Evolutionary conservation across 179 eudicot genomes (phyloP).

Genomic region (Gypsophila paniculata): DNA sequence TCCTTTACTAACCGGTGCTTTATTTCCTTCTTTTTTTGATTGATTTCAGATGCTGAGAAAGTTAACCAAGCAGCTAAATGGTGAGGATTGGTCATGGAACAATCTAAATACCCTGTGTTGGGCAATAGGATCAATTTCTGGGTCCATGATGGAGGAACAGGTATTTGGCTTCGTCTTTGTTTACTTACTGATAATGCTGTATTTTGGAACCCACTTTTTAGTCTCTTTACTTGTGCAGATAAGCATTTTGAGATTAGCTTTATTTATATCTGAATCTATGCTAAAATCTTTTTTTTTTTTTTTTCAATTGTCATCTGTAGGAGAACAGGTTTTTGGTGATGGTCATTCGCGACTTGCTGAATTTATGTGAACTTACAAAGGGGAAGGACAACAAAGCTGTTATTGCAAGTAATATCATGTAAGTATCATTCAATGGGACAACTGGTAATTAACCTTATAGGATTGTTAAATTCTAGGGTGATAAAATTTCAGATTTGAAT

Average conservation of each 20-base stretch:
- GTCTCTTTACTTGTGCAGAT: neutral
- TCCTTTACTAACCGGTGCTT: too few relatives aligned
- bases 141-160: conserved; percentile 99
- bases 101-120: conserved; percentile 95
- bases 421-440: conserved; percentile 23
- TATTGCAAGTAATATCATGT: conserved; percentile 99
- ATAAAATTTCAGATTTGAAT: conserved; percentile 1
- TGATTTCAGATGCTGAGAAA: conserved; percentile 74
- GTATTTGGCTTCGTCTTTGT: conserved; percentile 26
- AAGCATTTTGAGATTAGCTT: neutral
- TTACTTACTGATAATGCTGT: neutral
- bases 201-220: neutral
- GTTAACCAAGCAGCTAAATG: conserved; percentile 75
- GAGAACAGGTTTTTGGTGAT: conserved; percentile 98
- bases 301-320: conserved; percentile 37
- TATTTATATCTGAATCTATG: neutral
- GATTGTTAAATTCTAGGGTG: neutral
- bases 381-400: conserved; percentile 99
- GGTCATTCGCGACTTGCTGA: conserved; percentile 96
- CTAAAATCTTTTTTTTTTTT: neutral
- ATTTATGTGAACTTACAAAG: conserved; percentile 88
- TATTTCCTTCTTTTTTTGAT: neutral
- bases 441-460: neutral
- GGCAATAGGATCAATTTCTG: conserved; percentile 99
- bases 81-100: conserved; percentile 99